Evolutionary conservation across 108 stramenopile species (phyloP).

Genomic region (Seminavis robusta): DNA sequence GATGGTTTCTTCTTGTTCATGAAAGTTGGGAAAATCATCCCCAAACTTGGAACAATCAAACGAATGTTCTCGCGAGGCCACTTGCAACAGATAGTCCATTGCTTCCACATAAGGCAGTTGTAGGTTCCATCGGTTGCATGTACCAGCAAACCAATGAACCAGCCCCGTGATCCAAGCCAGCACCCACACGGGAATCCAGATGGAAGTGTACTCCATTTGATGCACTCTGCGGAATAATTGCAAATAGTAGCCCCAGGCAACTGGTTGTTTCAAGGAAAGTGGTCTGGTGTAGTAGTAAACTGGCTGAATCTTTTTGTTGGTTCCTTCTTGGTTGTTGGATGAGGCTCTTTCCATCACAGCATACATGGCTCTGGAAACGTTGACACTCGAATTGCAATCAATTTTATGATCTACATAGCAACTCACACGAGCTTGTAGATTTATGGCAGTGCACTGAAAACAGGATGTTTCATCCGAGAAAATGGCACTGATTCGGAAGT

Average conservation of each 20-base stretch:
- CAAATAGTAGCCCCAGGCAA: slow-evolving; percentile 24
- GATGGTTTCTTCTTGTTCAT: slow-evolving; percentile 22
- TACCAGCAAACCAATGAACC: slow-evolving; percentile 3
- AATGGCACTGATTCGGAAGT: slow-evolving; percentile 27
- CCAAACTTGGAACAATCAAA: slow-evolving; percentile 10
- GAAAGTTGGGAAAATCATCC: background rate
- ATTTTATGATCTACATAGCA: slow-evolving; percentile 11
- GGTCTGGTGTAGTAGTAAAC: slow-evolving; percentile 29
- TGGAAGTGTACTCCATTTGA: slow-evolving; percentile 6
- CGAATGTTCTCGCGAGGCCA: slow-evolving; percentile 20
- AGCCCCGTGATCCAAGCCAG: slow-evolving; percentile 9
- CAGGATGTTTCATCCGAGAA: slow-evolving; percentile 22
- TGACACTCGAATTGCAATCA: slow-evolving; percentile 27
- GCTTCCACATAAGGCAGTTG: slow-evolving; percentile 3
- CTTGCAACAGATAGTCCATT: slow-evolving; percentile 24
- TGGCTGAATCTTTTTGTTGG: background rate
- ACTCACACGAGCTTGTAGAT: slow-evolving; percentile 17
- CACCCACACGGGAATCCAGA: slow-evolving; percentile 17
- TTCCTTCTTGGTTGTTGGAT: background rate
- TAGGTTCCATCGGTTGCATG: background rate
- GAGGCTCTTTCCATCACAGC: background rate
- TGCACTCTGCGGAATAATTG: slow-evolving; percentile 11
- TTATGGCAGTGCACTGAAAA: slow-evolving; percentile 23
- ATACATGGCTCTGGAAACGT: slow-evolving; percentile 14
- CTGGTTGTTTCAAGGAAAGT: background rate